Percentiles rank a stretch among this genome's conserved stretches.
Evolutionary conservation across 768 basidiomycete genomes (phyloP).

Genomic region (Mycena haematopus): DNA sequence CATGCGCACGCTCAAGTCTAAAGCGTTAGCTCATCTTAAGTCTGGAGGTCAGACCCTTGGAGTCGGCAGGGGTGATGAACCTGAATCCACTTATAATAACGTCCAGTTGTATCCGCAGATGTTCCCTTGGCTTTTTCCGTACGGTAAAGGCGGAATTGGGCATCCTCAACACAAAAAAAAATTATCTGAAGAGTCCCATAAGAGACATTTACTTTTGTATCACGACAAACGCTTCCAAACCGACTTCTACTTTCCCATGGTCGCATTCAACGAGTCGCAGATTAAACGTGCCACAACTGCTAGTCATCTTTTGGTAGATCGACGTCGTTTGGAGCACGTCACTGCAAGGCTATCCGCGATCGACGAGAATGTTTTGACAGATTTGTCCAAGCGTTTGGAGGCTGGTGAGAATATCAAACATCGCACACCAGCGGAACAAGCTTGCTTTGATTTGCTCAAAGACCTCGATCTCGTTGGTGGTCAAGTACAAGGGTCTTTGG

Average conservation of each 20-base stretch:
- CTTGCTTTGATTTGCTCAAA: neutral
- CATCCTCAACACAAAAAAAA: neutral
- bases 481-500: neutral
- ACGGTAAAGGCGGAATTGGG: neutral
- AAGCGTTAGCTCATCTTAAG: neutral
- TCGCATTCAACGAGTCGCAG: neutral
- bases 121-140: neutral
- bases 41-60: neutral
- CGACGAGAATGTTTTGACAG: neutral
- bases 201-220: neutral
- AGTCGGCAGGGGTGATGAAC: neutral
- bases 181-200: neutral
- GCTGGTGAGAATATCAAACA: neutral
- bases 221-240: neutral
- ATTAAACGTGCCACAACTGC: neutral
- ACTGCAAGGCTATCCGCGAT: neutral
- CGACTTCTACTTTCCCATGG: neutral
- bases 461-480: neutral
- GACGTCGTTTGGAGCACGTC: neutral
- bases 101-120: slow-evolving; percentile 2
- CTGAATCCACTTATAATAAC: neutral
- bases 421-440: neutral
- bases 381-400: neutral
- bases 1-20: neutral
- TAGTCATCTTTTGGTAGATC: neutral